Evolutionary conservation across 225 moss, liverwort and hornwort genomes (phyloP).

Genomic region (Asterella californica): DNA sequence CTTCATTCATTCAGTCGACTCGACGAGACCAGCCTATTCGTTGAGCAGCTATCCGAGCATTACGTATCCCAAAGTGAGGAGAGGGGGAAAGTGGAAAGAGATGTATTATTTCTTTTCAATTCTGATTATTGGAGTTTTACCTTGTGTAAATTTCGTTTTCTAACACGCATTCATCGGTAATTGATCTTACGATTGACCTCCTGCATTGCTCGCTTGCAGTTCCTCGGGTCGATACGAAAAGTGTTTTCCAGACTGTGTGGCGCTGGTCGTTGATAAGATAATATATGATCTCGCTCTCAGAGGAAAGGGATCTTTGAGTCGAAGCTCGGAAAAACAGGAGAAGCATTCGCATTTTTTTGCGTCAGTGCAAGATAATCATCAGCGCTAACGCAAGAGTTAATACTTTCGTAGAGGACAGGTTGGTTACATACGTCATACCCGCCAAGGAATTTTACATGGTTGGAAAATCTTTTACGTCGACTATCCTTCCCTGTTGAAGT

Average conservation of each 20-base stretch:
- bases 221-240: background rate
- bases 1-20: background rate
- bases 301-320: constrained; percentile 6
- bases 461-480: constrained; percentile 25
- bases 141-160: background rate
- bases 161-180: constrained; percentile 8
- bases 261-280: background rate
- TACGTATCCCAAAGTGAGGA: background rate
- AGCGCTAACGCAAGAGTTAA: background rate
- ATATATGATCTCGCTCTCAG: background rate
- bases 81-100: background rate
- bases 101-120: background rate
- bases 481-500: constrained; percentile 15
- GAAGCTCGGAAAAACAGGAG: background rate
- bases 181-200: constrained; percentile 1
- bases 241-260: background rate
- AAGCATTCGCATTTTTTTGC: background rate
- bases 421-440: background rate
- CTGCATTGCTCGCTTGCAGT: background rate
- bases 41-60: constrained; percentile 4
- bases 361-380: background rate
- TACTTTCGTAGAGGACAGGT: background rate
- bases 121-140: background rate
- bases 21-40: background rate
- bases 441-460: constrained; percentile 8